Base-by-base conservation (phyloP, 257 asterid species). In the Solanum bukasovii region DNA sequence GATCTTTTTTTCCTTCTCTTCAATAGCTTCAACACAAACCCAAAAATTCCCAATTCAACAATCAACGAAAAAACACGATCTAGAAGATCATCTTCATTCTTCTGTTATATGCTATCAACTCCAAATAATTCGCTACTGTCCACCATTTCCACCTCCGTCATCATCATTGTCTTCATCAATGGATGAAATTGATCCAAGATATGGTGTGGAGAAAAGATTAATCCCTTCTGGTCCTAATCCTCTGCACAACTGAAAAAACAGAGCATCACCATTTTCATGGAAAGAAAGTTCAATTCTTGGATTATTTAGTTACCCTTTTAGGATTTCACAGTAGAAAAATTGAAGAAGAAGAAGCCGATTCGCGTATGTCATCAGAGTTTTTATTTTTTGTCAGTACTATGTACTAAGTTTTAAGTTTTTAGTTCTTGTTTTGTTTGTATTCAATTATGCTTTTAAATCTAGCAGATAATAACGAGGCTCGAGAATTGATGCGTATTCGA, bases 151-250 rank as follows among this genome's bases (percentile, higher is more conserved):
- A n/a, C 44, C 87, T 1, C 67, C 89, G 1, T 25, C 92, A 11
- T 46, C 92, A 5, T 44, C 87, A 4, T 52, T 90, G 1, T 25
- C 92, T 14, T 46, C 92, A 10, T 44, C 87, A 4, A 63, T 31
- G 7, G 86, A 85, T 35, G 98, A 96, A 89, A 94, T 96, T 46
- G 96, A 96, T 86, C 98, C 98, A 61, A 92, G 98, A 89, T 95
- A 90, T 79, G 98, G 98, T 13, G 98, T 95, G 0, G 95, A 91
- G 83, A 95, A 94, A 88, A 89, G 98, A 93, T 89, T 95, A 86
- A 98, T 96, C 61, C 98, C 99, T 42, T 95, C 99, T 44, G 98
- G 99, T 84, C 99, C 99, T n/a, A 95, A 96, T 88, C 99, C 98
- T 31, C 95, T 96, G 21, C 99, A 96, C 34, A 96, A 95, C 86